Evolutionary conservation across 345 rosid species (phyloP).

Genomic region (Aquilaria sinensis): DNA sequence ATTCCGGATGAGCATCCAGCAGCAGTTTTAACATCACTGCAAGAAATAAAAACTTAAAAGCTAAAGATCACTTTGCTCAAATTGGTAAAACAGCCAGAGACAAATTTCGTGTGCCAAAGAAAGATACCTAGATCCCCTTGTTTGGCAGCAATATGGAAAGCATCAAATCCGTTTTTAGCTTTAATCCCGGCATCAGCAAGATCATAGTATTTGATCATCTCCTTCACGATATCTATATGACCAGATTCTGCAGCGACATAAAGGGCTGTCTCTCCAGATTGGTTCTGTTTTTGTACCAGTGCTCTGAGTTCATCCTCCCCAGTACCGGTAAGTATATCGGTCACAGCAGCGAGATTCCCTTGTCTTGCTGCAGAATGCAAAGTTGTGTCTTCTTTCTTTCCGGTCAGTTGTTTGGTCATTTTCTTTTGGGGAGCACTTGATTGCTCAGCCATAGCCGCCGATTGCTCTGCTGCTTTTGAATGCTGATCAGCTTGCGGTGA

Average conservation of each 20-base stretch:
- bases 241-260: conserved; percentile 91
- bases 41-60: conserved; percentile 10
- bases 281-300: conserved; percentile 68
- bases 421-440: conserved; percentile 35
- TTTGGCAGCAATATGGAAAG: conserved; percentile 94
- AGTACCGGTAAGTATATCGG: conserved; percentile 37
- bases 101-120: not conserved
- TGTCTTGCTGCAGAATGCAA: conserved; percentile 80
- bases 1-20: conserved; percentile 72
- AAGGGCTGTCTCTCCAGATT: conserved; percentile 89
- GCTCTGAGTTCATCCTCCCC: conserved; percentile 41
- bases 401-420: conserved; percentile 84
- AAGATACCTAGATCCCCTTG: conserved; percentile 78
- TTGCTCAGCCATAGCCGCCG: conserved; percentile 1
- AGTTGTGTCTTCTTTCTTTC: conserved; percentile 70
- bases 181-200: conserved; percentile 71
- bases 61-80: conserved; percentile 4
- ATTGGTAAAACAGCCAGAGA: not conserved
- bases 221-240: conserved; percentile 60
- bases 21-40: conserved; percentile 64
- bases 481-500: not conserved
- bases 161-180: conserved; percentile 92
- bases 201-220: conserved; percentile 75
- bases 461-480: not conserved
- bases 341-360: conserved; percentile 44